A percentile compares a stretch with the other conserved stretches of the same genome.
Evolutionary conservation across 179 eudicot genomes (phyloP).

Genomic region (Beta lomatogona): DNA sequence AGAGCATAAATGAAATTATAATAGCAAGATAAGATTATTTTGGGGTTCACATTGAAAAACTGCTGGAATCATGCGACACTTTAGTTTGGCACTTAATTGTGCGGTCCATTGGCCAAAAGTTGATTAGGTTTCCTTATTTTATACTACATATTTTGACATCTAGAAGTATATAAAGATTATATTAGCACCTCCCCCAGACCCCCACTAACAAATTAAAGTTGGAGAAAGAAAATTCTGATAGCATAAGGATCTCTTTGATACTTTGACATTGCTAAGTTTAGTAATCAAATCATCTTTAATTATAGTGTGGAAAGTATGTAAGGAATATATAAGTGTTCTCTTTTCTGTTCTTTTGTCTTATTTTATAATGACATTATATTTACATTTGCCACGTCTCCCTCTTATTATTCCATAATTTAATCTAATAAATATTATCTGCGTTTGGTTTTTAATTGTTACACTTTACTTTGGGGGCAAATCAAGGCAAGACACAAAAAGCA

Average conservation of each 20-base stretch:
- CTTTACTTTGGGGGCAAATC: too few relatives aligned
- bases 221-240: background rate
- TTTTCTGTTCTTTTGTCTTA: too few relatives aligned
- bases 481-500: too few relatives aligned
- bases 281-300: constrained; percentile 6
- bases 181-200: constrained; percentile 14
- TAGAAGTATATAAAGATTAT: background rate
- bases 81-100: constrained; percentile 17
- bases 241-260: background rate
- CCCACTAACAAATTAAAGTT: constrained; percentile 14
- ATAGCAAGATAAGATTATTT: constrained; percentile 9
- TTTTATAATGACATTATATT: background rate
- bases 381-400: constrained; percentile 2
- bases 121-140: background rate
- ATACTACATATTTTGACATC: background rate
- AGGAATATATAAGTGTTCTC: background rate
- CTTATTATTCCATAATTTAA: background rate
- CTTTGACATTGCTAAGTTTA: constrained; percentile 17
- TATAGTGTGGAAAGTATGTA: constrained; percentile 6
- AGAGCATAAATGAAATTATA: background rate
- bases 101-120: constrained; percentile 10
- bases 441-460: too few relatives aligned
- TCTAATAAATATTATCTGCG: too few relatives aligned
- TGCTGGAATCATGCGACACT: background rate
- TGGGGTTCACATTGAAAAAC: background rate